Evolutionary conservation across 768 basidiomycete species (phyloP).

Genomic region (Mycena floridula): DNA sequence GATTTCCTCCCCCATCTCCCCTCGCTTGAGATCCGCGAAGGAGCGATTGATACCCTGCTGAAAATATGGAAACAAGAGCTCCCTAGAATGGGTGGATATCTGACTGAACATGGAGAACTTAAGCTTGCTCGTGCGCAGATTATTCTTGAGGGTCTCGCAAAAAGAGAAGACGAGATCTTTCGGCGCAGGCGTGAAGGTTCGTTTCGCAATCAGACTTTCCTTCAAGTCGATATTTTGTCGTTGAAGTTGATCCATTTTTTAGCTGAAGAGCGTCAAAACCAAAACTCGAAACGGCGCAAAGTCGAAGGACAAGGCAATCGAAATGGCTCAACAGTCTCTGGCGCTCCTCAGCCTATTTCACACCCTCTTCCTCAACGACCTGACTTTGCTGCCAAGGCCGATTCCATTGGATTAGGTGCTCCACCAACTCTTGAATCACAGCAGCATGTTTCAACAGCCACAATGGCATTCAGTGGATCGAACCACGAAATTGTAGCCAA

Average conservation of each 20-base stretch:
- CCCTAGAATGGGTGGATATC: conserved; percentile 93
- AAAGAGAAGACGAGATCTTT: conserved; percentile 94
- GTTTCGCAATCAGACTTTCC: conserved; percentile 18
- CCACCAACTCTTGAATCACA: conserved; percentile 52
- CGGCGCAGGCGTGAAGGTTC: conserved; percentile 84
- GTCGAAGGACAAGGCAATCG: conserved; percentile 43
- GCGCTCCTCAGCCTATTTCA: conserved; percentile 32
- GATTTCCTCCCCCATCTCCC: conserved; percentile 98
- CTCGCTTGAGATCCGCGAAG: conserved; percentile 97
- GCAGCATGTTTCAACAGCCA: conserved; percentile 51
- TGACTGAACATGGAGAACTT: conserved; percentile 89
- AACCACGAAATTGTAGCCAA: conserved; percentile 89
- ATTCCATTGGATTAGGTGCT: conserved; percentile 73
- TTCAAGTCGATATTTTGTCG: conserved; percentile 4
- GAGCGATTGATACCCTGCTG: conserved; percentile 95
- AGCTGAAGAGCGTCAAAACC: conserved; percentile 94
- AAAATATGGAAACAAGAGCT: conserved; percentile 94
- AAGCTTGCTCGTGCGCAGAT: conserved; percentile 84
- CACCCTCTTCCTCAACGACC: conserved; percentile 64
- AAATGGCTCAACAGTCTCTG: conserved; percentile 34
- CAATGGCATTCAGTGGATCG: conserved; percentile 75
- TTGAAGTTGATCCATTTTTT: conserved; percentile 10
- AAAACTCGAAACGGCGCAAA: conserved; percentile 84
- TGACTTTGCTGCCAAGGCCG: conserved; percentile 69
- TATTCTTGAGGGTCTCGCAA: conserved; percentile 93